Conservation (phyloP, 176 grass and related monocot genomes). For the Triticum urartu region DNA sequence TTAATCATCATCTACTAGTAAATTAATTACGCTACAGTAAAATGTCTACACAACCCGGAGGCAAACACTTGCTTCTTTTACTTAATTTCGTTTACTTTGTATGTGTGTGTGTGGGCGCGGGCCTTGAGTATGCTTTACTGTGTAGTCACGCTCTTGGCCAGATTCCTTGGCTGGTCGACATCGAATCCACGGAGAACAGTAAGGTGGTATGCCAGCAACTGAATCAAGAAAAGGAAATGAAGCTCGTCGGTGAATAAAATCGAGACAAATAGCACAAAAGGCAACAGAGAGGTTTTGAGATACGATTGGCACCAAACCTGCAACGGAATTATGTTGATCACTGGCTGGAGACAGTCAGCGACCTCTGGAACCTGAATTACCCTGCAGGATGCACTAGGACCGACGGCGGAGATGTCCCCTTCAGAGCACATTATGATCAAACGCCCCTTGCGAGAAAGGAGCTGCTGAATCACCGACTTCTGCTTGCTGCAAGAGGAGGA, state of each 20-base stretch:
- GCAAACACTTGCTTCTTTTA: not conserved
- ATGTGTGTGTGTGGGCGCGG: not conserved
- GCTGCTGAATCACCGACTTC: constrained; percentile 91
- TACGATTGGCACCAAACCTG: constrained; percentile 44
- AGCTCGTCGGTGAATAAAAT: not conserved
- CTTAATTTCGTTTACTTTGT: not conserved
- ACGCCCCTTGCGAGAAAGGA: constrained; percentile 79
- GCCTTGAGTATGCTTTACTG: constrained; percentile 11
- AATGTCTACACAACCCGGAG: not conserved
- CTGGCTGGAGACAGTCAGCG: constrained; percentile 78
- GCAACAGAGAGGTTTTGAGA: not conserved
- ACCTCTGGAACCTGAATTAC: constrained; percentile 75
- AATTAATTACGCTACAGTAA: not conserved
- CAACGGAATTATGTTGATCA: constrained; percentile 88
- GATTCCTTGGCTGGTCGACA: constrained; percentile 80
- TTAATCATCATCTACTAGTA: not conserved
- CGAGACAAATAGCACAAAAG: not conserved
- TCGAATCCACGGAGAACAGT: constrained; percentile 76
- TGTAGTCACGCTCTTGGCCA: constrained; percentile 85
- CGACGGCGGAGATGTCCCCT: constrained; percentile 57
- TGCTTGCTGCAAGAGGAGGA: constrained; percentile 62
- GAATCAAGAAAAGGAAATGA: constrained; percentile 2
- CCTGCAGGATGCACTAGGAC: constrained; percentile 56
- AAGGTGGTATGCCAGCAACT: constrained; percentile 80
- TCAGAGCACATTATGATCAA: constrained; percentile 82